Conservation (phyloP, 2,329 filamentous ascomycete species). For the Penicillium oxalicum region DNA sequence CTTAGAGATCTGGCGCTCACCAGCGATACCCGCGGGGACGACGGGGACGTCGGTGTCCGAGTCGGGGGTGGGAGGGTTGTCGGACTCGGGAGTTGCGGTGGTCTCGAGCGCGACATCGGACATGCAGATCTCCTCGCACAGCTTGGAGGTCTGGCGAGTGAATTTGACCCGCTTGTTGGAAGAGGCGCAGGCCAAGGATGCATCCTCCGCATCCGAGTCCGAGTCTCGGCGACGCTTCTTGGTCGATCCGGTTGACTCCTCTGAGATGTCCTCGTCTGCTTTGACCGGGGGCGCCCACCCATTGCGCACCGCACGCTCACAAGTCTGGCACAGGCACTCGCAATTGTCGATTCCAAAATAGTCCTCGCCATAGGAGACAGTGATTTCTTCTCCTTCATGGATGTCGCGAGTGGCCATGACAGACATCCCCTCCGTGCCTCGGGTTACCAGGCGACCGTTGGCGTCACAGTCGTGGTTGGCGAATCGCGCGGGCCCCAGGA, state of each 20-base stretch:
- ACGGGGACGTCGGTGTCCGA: constrained; percentile 4
- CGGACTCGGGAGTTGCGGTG: constrained; percentile 8
- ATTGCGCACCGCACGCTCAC: constrained; percentile 68
- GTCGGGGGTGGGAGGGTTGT: constrained; percentile 7
- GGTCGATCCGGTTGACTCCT: constrained; percentile 27
- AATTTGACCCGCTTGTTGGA: constrained; percentile 33
- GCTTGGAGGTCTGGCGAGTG: constrained; percentile 29
- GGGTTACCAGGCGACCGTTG: constrained; percentile 81
- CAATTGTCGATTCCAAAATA: constrained; percentile 95
- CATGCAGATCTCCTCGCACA: constrained; percentile 33
- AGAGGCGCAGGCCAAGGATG: constrained; percentile 18
- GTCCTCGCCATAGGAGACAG: constrained; percentile 88
- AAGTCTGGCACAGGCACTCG: constrained; percentile 86
- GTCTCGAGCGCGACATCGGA: constrained; percentile 25
- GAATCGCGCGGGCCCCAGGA: constrained; percentile 91
- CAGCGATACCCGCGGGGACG: neutral
- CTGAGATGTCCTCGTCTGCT: constrained; percentile 30
- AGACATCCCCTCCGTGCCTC: constrained; percentile 79
- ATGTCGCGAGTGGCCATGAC: constrained; percentile 81
- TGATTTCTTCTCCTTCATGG: constrained; percentile 85
- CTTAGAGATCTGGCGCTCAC: constrained; percentile 8
- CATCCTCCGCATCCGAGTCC: constrained; percentile 24
- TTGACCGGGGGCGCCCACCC: constrained; percentile 63
- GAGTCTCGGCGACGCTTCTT: constrained; percentile 27
- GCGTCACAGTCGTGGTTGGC: constrained; percentile 96